Percentiles rank a stretch among this genome's conserved stretches.
phyloP scores from a whole-genome alignment of 2,329 filamentous ascomycete genomes.

The Pseudocercospora macadamiae region DNA sequence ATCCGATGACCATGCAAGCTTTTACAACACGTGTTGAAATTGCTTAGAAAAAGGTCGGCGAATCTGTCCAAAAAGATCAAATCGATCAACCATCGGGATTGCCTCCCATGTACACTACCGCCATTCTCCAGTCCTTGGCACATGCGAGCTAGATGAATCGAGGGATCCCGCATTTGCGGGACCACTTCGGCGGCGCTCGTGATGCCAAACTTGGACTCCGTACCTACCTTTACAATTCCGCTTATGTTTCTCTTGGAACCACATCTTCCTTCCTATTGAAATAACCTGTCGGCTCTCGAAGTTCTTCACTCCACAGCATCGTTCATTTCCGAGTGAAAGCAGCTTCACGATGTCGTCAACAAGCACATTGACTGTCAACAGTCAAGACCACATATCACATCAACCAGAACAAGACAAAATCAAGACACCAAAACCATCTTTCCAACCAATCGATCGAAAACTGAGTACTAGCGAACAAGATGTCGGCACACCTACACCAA shows the following conservation, averaged over 20 bases:
- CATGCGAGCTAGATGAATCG: background rate
- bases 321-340: no score
- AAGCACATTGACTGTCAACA: background rate
- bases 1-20: no score
- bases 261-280: no score
- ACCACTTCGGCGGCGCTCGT: background rate
- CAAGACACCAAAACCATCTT: conserved; percentile 3
- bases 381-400: background rate
- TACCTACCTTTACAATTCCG: background rate
- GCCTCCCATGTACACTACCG: background rate
- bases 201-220: background rate
- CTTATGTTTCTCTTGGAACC: background rate
- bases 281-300: no score
- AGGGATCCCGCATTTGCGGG: background rate
- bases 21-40: no score
- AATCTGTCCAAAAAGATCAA: background rate
- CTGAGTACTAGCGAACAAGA: background rate
- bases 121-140: background rate
- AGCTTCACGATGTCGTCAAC: background rate
- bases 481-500: background rate
- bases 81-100: background rate
- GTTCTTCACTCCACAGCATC: no score
- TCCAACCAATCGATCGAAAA: conserved; percentile 1
- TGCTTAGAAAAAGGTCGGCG: no score
- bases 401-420: background rate